Evolutionary conservation across 169 alveolate genomes (phyloP).

Genomic region (Plasmodium gallinaceum): DNA sequence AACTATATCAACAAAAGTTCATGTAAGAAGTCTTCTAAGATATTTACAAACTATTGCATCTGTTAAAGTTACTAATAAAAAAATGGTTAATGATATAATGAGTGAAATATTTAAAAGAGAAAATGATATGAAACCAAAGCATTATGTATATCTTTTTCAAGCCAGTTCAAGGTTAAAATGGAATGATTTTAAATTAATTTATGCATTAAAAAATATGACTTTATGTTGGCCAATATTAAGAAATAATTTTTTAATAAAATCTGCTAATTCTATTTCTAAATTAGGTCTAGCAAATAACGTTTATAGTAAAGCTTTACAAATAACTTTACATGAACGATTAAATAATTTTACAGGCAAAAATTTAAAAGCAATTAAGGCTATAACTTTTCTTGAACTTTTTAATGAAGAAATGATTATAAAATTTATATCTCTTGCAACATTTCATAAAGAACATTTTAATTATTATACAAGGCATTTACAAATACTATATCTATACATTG

Average conservation of each 20-base stretch:
- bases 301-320: constrained; percentile 80
- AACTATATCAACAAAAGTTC: constrained; percentile 68
- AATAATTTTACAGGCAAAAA: constrained; percentile 76
- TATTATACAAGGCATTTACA: constrained; percentile 82
- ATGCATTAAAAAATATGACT: constrained; percentile 84
- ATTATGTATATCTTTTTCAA: constrained; percentile 85
- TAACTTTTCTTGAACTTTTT: constrained; percentile 81
- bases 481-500: constrained; percentile 78
- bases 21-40: constrained; percentile 80
- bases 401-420: constrained; percentile 81
- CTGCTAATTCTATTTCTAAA: constrained; percentile 82
- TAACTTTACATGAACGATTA: constrained; percentile 78
- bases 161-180: constrained; percentile 80
- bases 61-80: constrained; percentile 76
- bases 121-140: constrained; percentile 86
- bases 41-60: constrained; percentile 82
- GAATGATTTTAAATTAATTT: constrained; percentile 80
- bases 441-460: constrained; percentile 78
- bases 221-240: constrained; percentile 87
- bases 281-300: constrained; percentile 80
- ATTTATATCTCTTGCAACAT: constrained; percentile 80
- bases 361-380: constrained; percentile 33
- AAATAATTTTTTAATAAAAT: constrained; percentile 84
- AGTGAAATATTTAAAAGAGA: constrained; percentile 80
- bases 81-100: constrained; percentile 43